A percentile compares a stretch with the other conserved stretches of the same genome.
Evolutionary conservation across 148 eudicot species (phyloP).

Genomic region (Tetragonia tetragonoides): DNA sequence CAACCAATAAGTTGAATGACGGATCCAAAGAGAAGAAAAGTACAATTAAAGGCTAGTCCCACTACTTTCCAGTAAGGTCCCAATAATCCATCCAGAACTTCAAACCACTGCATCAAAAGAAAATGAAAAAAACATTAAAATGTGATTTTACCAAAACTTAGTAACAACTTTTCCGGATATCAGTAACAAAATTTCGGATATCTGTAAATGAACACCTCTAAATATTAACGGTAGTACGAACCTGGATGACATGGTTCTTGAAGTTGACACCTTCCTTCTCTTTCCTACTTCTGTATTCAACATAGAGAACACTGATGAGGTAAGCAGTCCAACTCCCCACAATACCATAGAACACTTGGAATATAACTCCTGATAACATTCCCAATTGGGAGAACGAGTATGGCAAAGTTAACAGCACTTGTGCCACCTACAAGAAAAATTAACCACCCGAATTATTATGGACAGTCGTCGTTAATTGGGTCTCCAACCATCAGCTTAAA

Average conservation of each 20-base stretch:
- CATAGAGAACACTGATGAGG: conserved; percentile 78
- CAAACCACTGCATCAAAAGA: conserved; percentile 72
- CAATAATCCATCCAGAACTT: conserved; percentile 82
- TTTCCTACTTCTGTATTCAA: conserved; percentile 72
- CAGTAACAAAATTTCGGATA: not conserved
- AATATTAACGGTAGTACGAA: not conserved
- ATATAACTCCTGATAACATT: conserved; percentile 65
- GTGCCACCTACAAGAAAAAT: conserved; percentile 56
- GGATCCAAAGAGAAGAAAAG: conserved; percentile 84
- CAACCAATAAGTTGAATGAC: conserved; percentile 91
- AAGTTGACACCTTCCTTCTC: conserved; percentile 89
- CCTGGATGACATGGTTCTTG: conserved; percentile 97
- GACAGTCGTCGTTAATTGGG: not conserved
- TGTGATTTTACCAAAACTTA: not conserved
- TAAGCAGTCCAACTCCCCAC: conserved; percentile 94
- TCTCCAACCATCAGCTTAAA: not conserved
- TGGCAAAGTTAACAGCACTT: conserved; percentile 79
- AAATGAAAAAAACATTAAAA: not conserved
- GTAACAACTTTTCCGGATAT: not conserved
- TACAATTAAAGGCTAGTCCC: conserved; percentile 79
- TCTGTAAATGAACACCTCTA: not conserved
- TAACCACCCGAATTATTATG: not conserved
- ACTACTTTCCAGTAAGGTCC: conserved; percentile 90
- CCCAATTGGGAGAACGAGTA: conserved; percentile 91
- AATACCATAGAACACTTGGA: conserved; percentile 76